These are phyloP conservation scores for Aspergillus tubingensis DNA, from an alignment of 2,329 filamentous ascomycete genomes.

Conservation along the genomic window DNA sequence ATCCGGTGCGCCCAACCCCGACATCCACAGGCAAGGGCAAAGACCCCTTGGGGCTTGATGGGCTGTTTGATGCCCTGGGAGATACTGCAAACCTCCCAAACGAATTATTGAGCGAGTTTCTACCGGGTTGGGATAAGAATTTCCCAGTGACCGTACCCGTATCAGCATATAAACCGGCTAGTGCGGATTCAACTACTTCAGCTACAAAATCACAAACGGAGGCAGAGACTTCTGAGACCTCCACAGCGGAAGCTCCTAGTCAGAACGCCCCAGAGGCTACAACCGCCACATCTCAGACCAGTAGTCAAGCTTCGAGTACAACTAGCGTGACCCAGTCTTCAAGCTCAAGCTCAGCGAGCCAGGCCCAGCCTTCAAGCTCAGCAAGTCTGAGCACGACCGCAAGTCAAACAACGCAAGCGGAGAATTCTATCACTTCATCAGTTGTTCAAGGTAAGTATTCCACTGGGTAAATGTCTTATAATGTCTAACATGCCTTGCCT, in stretches of 20 bases:
- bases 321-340: not conserved
- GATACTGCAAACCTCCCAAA: constrained; percentile 16
- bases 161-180: not conserved
- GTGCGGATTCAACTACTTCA: not conserved
- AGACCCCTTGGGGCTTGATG: constrained; percentile 14
- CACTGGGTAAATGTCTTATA: not conserved
- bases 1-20: constrained; percentile 32
- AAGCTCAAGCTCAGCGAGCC: not conserved
- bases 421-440: not conserved
- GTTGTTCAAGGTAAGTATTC: constrained; percentile 12
- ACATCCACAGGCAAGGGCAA: not conserved
- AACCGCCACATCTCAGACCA: not conserved
- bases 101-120: constrained; percentile 10
- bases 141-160: constrained; percentile 2
- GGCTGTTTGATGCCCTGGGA: constrained; percentile 20
- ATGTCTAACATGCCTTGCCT: constrained; percentile 4
- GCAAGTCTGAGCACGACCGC: not conserved
- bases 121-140: not conserved
- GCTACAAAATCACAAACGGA: not conserved
- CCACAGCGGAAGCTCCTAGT: not conserved
- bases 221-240: not conserved
- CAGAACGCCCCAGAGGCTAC: not conserved
- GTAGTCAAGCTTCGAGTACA: not conserved
- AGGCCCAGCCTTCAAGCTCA: not conserved
- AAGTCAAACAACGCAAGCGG: not conserved